These are phyloP conservation scores for Encephalitozoon intestinalis DNA, from an alignment of 371 early-diverging fungal species.

Conservation along the genomic window DNA sequence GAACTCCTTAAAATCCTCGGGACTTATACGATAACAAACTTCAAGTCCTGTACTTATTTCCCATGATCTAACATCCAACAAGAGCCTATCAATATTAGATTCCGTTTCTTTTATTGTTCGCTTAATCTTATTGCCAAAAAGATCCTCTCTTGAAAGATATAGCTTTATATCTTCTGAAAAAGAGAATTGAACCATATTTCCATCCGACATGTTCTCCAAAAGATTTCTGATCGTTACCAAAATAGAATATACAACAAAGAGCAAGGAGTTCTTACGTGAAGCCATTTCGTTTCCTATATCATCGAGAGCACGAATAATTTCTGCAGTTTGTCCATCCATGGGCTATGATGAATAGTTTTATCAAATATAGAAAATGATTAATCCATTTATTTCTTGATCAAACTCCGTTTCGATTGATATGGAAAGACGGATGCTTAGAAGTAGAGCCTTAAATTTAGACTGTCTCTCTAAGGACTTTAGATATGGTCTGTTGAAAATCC, in stretches of 20 bases:
- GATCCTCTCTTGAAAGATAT: background rate
- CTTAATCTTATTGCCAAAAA: background rate
- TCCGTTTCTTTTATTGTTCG: background rate
- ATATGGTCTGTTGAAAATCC: too few species aligned
- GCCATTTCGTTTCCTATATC: background rate
- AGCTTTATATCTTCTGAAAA: background rate
- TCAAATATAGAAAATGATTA: background rate
- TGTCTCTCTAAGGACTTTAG: too few species aligned
- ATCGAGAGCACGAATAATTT: background rate
- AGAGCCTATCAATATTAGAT: background rate
- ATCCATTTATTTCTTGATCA: background rate
- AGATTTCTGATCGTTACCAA: background rate
- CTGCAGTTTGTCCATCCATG: too few species aligned
- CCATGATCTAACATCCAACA: background rate
- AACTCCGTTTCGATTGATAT: background rate
- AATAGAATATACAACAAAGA: background rate
- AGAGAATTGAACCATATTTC: background rate
- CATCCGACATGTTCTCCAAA: background rate
- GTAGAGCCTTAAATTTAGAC: background rate
- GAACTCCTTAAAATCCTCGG: background rate
- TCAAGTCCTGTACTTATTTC: background rate
- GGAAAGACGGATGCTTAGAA: background rate
- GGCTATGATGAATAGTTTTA: too few species aligned
- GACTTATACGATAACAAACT: background rate
- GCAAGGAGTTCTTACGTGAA: background rate